These are phyloP conservation scores for Chamaecyparis obtusa DNA, from an alignment of 75 land plant species.

Conservation along the genomic window DNA sequence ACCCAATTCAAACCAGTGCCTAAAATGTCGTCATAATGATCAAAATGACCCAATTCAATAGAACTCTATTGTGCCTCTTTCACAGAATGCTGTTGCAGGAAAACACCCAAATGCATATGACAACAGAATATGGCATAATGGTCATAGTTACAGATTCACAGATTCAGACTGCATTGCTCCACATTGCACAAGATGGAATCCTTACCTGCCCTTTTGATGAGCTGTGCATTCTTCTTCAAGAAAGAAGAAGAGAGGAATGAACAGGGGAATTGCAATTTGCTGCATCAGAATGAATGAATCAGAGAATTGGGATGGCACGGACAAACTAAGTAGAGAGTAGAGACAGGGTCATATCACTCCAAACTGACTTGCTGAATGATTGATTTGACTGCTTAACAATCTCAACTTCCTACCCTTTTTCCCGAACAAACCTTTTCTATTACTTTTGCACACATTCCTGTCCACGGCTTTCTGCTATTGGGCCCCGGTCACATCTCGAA, in stretches of 20 bases:
- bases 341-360: neutral
- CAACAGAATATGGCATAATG: neutral
- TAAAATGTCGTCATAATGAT: neutral
- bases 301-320: neutral
- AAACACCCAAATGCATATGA: neutral
- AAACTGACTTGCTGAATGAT: neutral
- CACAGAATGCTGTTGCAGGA: neutral
- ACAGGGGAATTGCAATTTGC: neutral
- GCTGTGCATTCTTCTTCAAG: neutral
- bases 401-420: neutral
- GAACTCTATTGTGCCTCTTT: neutral
- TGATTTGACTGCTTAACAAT: slow-evolving; percentile 13
- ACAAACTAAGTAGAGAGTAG: neutral
- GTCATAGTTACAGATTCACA: neutral
- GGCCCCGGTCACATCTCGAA: slow-evolving; percentile 6
- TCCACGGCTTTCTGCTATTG: neutral
- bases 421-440: neutral
- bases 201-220: neutral
- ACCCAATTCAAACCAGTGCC: neutral
- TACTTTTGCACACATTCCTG: neutral
- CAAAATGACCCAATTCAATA: neutral
- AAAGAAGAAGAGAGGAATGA: neutral
- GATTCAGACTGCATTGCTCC: slow-evolving; percentile 4
- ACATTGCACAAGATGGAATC: neutral
- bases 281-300: neutral